Conservation (phyloP, 306 rosid species). For the Fragaria nilgerrensis region DNA sequence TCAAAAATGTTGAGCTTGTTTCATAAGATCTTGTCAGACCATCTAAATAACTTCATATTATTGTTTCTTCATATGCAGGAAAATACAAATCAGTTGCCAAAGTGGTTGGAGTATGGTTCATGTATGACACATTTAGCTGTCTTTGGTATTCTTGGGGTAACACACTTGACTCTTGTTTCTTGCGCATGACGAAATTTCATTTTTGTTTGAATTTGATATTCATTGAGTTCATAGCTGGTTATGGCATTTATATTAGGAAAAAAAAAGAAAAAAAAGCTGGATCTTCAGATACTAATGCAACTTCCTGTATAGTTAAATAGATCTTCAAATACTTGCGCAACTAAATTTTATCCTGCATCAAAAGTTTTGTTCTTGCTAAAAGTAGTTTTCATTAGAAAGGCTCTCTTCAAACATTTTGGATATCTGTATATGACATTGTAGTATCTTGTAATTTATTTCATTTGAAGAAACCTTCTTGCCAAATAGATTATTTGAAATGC, state of each 20-base stretch:
- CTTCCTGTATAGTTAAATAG: background rate
- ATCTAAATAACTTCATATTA: background rate
- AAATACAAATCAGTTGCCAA: constrained; percentile 23
- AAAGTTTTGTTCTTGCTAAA: background rate
- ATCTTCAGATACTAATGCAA: background rate
- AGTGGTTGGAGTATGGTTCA: constrained; percentile 38
- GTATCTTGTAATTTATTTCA: background rate
- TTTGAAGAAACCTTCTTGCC: background rate
- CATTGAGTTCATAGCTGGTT: background rate
- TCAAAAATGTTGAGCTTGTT: background rate
- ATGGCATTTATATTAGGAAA: background rate
- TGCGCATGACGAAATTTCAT: background rate
- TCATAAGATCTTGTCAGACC: constrained; percentile 1
- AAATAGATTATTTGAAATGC: constrained; percentile 9
- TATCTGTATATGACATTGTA: background rate
- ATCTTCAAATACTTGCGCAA: background rate
- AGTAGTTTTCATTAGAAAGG: background rate
- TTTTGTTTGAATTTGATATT: background rate
- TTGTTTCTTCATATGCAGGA: constrained; percentile 24
- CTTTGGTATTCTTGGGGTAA: constrained; percentile 63
- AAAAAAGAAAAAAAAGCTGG: background rate
- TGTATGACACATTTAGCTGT: constrained; percentile 52
- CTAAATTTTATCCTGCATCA: background rate
- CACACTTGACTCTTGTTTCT: background rate
- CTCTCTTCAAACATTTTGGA: background rate